Conservation (phyloP, 768 basidiomycete species). For the Boletus vermiculosoides region DNA sequence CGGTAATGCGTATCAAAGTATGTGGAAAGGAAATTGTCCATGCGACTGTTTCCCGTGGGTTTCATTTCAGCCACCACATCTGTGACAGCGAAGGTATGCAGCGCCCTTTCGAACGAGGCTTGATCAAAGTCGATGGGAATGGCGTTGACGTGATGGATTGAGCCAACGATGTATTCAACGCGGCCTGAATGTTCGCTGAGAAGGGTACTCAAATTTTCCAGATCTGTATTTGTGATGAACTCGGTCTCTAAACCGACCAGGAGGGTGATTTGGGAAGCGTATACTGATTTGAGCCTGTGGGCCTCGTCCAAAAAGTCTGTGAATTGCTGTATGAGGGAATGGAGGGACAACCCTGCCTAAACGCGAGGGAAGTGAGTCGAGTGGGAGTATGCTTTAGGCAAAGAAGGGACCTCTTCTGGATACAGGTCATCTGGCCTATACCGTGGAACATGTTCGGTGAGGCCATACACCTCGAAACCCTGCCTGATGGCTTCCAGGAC, state of each 20-base stretch:
- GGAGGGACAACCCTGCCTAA: slow-evolving; percentile 55
- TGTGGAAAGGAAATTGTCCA: slow-evolving; percentile 49
- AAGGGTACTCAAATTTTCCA: slow-evolving; percentile 53
- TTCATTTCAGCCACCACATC: slow-evolving; percentile 26
- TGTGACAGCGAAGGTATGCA: slow-evolving; percentile 44
- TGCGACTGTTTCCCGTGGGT: slow-evolving; percentile 27
- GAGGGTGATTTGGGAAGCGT: slow-evolving; percentile 66
- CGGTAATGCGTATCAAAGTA: slow-evolving; percentile 89
- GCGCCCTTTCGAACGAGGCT: slow-evolving; percentile 60
- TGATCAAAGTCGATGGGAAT: slow-evolving; percentile 93
- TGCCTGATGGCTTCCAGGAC: slow-evolving; percentile 76
- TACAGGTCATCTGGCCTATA: slow-evolving; percentile 82
- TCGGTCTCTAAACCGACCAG: slow-evolving; percentile 94
- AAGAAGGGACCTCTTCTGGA: slow-evolving; percentile 81
- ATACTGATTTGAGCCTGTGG: slow-evolving; percentile 62
- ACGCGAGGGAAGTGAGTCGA: slow-evolving; percentile 16
- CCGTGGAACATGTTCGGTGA: slow-evolving; percentile 92
- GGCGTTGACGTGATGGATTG: slow-evolving; percentile 84
- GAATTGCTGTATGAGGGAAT: slow-evolving; percentile 63
- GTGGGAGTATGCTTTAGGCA: slow-evolving; percentile 6
- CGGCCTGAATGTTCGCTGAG: slow-evolving; percentile 46
- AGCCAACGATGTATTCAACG: slow-evolving; percentile 90
- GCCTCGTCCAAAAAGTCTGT: slow-evolving; percentile 75
- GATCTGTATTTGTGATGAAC: slow-evolving; percentile 68
- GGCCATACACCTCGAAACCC: slow-evolving; percentile 78